Evolutionary conservation across 116 monocot genomes (phyloP).

Genomic region (Iris pallida): DNA sequence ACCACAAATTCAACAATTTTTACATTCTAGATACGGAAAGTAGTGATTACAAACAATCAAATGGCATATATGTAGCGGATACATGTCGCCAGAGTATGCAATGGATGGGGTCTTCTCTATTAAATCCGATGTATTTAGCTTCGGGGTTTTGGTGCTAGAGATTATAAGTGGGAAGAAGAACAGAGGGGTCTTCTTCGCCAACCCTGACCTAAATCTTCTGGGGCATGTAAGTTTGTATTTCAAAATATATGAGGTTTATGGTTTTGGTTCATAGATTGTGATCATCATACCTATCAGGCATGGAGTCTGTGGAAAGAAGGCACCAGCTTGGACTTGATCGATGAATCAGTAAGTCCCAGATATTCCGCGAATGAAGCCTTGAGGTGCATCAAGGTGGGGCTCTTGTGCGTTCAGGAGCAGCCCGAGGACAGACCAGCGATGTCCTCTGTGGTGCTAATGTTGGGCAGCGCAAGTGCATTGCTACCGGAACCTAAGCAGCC

Average conservation of each 20-base stretch:
- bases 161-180: slow-evolving; percentile 15
- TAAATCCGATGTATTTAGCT: slow-evolving; percentile 22
- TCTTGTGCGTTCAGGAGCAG: slow-evolving; percentile 14
- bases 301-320: slow-evolving; percentile 17
- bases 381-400: slow-evolving; percentile 10
- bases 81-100: slow-evolving; percentile 20
- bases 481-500: slow-evolving; percentile 12
- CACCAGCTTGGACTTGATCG: slow-evolving; percentile 3
- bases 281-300: background rate
- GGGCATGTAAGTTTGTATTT: slow-evolving; percentile 12
- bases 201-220: slow-evolving; percentile 13
- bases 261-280: background rate
- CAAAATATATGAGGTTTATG: background rate
- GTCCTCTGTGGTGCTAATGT: slow-evolving; percentile 2
- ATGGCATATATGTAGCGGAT: slow-evolving; percentile 9
- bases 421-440: slow-evolving; percentile 12
- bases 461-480: background rate
- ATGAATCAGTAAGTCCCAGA: background rate
- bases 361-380: background rate
- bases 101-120: slow-evolving; percentile 14
- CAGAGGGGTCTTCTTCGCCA: background rate
- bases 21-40: too few relatives aligned
- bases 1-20: too few relatives aligned
- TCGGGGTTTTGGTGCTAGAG: slow-evolving; percentile 13
- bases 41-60: too few relatives aligned